Conservation (phyloP, 805 yeast species). For the Wickerhamiella allomyrinae region DNA sequence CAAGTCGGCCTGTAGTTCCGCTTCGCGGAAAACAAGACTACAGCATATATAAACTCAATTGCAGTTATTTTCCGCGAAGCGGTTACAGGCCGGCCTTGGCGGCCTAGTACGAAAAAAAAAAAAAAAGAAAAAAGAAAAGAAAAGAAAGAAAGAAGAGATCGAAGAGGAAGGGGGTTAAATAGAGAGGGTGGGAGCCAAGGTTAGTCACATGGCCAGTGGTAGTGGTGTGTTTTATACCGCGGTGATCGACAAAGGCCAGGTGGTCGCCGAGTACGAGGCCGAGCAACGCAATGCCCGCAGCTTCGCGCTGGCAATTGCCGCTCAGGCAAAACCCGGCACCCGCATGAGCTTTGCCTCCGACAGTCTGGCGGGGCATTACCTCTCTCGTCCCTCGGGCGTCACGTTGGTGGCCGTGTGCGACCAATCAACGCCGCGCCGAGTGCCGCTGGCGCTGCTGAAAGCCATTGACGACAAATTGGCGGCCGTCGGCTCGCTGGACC, state of each 20-base stretch:
- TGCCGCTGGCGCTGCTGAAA: conserved; percentile 16
- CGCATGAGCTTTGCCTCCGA: conserved; percentile 12
- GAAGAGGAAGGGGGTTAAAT: no score
- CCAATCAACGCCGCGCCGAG: conserved; percentile 17
- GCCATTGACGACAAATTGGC: conserved; percentile 13
- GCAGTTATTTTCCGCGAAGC: no score
- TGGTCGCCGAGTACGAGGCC: conserved; percentile 4
- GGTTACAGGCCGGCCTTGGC: no score
- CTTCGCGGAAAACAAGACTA: no score
- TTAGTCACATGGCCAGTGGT: background rate
- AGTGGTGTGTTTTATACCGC: conserved; percentile 3
- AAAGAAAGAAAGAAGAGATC: no score
- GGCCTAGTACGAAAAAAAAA: no score
- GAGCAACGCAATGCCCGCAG: background rate
- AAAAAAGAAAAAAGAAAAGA: no score
- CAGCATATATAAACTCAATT: no score
- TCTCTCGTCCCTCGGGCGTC: conserved; percentile 2
- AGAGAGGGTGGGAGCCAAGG: no score
- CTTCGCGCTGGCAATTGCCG: conserved; percentile 15
- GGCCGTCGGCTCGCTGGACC: conserved; percentile 7
- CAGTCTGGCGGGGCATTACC: conserved; percentile 11
- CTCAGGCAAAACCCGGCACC: conserved; percentile 12
- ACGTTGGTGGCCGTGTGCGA: conserved; percentile 10
- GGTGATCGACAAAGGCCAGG: background rate
- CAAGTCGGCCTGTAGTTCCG: no score